Conservation (phyloP, 306 rosid species). For the Cucurbita moschata region DNA sequence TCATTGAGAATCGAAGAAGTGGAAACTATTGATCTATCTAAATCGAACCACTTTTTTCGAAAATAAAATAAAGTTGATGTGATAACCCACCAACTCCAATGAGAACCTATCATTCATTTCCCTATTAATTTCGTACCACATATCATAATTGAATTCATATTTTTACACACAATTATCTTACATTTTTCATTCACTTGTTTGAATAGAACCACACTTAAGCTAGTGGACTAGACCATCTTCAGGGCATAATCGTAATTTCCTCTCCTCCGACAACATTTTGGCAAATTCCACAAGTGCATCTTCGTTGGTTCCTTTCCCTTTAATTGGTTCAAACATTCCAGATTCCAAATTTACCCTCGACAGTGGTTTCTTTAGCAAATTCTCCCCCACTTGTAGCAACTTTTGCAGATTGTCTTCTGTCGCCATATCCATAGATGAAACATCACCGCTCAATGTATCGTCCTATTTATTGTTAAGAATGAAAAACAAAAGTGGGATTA, state of each 20-base stretch:
- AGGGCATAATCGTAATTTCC: background rate
- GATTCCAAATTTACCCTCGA: constrained; percentile 4
- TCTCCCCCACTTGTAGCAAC: background rate
- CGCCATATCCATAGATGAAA: background rate
- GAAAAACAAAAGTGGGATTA: no score
- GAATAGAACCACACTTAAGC: no score
- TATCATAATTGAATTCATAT: no score
- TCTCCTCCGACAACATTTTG: background rate
- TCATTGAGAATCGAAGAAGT: no score
- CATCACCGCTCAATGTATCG: background rate
- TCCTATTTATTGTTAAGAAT: background rate
- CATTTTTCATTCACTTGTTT: no score
- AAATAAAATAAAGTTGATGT: no score
- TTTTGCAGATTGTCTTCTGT: background rate
- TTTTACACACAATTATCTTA: no score
- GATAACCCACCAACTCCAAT: no score
- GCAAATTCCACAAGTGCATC: background rate
- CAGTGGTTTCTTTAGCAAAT: background rate
- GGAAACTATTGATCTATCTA: no score
- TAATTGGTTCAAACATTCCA: background rate
- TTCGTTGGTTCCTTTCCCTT: background rate
- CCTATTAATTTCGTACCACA: no score
- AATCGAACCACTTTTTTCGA: no score
- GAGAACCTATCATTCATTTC: no score
- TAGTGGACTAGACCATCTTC: background rate